phyloP scores from a whole-genome alignment of 31 red algal species.

The Odonthalia washingtoniensis region DNA sequence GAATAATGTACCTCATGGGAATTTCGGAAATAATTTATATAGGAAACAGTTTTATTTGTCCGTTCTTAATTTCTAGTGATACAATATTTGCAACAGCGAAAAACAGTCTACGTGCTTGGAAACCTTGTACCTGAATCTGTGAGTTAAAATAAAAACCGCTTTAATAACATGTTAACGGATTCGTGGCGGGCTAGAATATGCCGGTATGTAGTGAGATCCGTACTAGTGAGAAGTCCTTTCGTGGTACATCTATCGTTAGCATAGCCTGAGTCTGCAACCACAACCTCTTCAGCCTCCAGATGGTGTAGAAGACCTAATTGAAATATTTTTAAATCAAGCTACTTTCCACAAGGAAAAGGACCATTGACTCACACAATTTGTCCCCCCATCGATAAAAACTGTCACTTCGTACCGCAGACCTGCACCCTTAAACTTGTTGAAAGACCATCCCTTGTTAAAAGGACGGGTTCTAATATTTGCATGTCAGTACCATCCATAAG shows the following conservation, averaged over 20 bases:
- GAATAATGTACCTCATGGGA: too few species aligned
- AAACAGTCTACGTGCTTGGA: not conserved
- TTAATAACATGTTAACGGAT: not conserved
- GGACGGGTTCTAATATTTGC: too few species aligned
- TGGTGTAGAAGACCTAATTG: not conserved
- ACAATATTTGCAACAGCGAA: not conserved
- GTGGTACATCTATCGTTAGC: not conserved
- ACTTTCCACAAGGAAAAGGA: conserved; percentile 41
- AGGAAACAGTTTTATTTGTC: too few species aligned
- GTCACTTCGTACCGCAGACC: too few species aligned
- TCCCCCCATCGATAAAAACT: too few species aligned
- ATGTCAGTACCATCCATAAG: too few species aligned
- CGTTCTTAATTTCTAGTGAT: too few species aligned
- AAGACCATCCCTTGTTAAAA: too few species aligned
- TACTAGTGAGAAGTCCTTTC: not conserved
- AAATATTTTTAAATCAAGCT: conserved; percentile 17
- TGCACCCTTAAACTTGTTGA: too few species aligned
- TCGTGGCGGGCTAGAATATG: not conserved
- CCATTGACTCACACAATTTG: conserved; percentile 41
- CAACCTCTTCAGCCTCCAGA: not conserved
- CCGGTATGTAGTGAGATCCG: not conserved
- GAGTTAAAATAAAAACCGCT: not conserved
- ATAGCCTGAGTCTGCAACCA: not conserved
- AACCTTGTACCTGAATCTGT: not conserved
- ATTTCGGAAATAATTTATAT: too few species aligned